Evolutionary conservation across 768 basidiomycete species (phyloP).

Genomic region (Suillus lakei): DNA sequence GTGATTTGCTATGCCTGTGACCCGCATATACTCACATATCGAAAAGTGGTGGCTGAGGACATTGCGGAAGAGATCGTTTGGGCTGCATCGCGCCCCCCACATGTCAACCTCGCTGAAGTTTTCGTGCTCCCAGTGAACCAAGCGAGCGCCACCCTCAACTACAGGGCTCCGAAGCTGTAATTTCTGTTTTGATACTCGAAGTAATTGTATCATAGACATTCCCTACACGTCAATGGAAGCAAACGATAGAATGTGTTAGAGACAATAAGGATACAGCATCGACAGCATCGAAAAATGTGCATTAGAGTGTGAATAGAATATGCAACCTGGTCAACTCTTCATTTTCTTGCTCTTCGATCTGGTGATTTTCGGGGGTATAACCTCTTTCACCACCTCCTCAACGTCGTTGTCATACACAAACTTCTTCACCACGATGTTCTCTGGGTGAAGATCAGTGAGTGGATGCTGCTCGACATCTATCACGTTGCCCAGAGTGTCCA

Average conservation of each 20-base stretch:
- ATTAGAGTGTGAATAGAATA: slow-evolving; percentile 5
- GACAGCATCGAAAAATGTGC: slow-evolving; percentile 26
- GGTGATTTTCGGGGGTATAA: slow-evolving; percentile 51
- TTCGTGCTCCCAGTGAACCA: slow-evolving; percentile 82
- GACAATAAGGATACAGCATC: slow-evolving; percentile 39
- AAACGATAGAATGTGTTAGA: background rate
- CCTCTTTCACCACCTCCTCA: slow-evolving; percentile 30
- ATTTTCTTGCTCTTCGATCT: slow-evolving; percentile 60
- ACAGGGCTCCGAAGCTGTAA: slow-evolving; percentile 47
- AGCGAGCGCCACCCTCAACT: slow-evolving; percentile 67
- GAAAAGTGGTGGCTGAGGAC: slow-evolving; percentile 76
- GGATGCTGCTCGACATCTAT: slow-evolving; percentile 56
- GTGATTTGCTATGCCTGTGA: slow-evolving; percentile 31
- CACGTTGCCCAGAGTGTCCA: slow-evolving; percentile 79
- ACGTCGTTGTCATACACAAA: slow-evolving; percentile 81
- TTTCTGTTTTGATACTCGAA: background rate
- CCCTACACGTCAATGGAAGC: background rate
- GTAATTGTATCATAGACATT: background rate
- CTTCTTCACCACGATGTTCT: slow-evolving; percentile 75
- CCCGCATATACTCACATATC: slow-evolving; percentile 10
- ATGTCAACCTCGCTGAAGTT: slow-evolving; percentile 89
- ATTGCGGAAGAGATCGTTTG: slow-evolving; percentile 99
- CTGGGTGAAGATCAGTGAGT: slow-evolving; percentile 58
- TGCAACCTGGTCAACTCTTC: slow-evolving; percentile 31
- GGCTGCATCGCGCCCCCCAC: slow-evolving; percentile 89